Evolutionary conservation across 441 rosid genomes (phyloP).

Genomic region (Jatropha podagrica): DNA sequence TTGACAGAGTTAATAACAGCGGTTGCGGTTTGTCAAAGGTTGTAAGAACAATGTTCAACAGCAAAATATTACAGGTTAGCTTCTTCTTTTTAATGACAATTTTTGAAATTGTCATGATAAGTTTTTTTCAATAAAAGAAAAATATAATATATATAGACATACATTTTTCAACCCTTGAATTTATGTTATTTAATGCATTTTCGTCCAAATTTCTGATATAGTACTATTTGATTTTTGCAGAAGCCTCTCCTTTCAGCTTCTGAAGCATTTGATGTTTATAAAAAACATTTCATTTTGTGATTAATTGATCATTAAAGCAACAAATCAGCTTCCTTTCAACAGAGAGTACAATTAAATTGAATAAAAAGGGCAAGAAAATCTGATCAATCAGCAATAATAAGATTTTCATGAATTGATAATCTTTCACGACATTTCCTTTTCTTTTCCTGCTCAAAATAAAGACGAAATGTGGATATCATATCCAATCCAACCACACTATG

Average conservation of each 20-base stretch:
- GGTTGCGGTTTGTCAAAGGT: conserved; percentile 27
- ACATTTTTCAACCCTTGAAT: background rate
- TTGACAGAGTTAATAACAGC: conserved; percentile 29
- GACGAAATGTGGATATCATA: no score
- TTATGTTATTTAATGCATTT: background rate
- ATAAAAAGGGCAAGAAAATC: background rate
- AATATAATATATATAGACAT: no score
- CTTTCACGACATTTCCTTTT: no score
- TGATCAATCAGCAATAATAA: background rate
- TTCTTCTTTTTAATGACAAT: background rate
- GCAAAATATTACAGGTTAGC: conserved; percentile 20
- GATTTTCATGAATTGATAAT: no score
- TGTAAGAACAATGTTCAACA: conserved; percentile 20
- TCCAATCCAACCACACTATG: no score
- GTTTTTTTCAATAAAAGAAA: no score
- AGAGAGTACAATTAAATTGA: no score
- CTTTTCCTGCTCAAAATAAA: no score
- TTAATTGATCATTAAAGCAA: background rate
- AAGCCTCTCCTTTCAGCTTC: conserved; percentile 30
- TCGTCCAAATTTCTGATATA: background rate
- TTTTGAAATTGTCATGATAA: no score
- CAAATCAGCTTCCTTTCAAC: background rate
- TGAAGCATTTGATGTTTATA: conserved; percentile 18
- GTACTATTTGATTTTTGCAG: conserved; percentile 19
- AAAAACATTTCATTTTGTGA: background rate